Conservation (phyloP, 495 filamentous ascomycete species). For the Margaritispora aquatica region DNA sequence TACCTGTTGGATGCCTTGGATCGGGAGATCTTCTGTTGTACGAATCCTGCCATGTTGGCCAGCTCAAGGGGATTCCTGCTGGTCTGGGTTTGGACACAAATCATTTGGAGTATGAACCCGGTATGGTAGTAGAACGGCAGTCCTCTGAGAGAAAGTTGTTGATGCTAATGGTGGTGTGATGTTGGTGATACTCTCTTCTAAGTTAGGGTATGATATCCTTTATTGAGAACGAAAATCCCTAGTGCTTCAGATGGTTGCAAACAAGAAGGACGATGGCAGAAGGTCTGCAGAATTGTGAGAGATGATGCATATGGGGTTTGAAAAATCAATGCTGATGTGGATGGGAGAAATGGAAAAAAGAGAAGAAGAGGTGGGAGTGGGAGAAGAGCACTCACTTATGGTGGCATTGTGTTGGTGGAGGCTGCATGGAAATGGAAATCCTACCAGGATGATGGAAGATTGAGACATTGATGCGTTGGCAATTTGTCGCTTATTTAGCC, state of each 20-base stretch:
- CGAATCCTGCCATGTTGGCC: slow-evolving; percentile 23
- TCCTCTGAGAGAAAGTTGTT: slow-evolving; percentile 4
- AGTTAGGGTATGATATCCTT: no score
- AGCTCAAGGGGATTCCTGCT: slow-evolving; percentile 14
- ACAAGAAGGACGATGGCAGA: slow-evolving; percentile 8
- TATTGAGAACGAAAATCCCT: slow-evolving; percentile 2
- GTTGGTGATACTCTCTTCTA: no score
- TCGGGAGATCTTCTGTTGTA: slow-evolving; percentile 12
- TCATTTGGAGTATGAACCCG: slow-evolving; percentile 18
- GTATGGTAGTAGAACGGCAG: slow-evolving; percentile 6
- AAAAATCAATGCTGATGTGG: neutral
- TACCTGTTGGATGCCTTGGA: slow-evolving; percentile 26
- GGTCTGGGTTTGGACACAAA: slow-evolving; percentile 21
- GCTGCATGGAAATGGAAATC: no score
- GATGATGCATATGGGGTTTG: slow-evolving; percentile 2
- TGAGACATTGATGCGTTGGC: slow-evolving; percentile 24
- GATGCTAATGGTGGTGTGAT: no score
- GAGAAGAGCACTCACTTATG: slow-evolving; percentile 21
- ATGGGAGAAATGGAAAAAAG: neutral
- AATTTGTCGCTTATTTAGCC: slow-evolving; percentile 15
- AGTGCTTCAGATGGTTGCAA: slow-evolving; percentile 10
- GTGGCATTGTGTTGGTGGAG: slow-evolving; percentile 1
- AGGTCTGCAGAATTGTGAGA: slow-evolving; percentile 1
- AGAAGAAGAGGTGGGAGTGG: slow-evolving; percentile 7
- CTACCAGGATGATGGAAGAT: no score